Conservation (phyloP, 2,329 filamentous ascomycete species). For the Tolypocladium cylindrosporum region DNA sequence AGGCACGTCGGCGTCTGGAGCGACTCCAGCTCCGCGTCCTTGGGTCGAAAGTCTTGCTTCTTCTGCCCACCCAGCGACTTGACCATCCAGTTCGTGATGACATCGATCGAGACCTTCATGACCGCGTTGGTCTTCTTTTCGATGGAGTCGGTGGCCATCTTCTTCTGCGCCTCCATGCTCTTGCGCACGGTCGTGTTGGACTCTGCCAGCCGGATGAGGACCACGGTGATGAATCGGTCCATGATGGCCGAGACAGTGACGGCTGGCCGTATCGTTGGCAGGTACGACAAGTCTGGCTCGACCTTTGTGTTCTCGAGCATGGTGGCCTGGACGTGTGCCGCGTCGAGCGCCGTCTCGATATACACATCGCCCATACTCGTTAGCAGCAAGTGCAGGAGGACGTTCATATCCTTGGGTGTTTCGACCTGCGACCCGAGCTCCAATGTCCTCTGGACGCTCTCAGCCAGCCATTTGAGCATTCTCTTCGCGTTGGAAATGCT, state of each 20-base stretch:
- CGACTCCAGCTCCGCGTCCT: slow-evolving; percentile 68
- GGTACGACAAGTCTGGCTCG: slow-evolving; percentile 80
- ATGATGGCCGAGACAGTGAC: slow-evolving; percentile 89
- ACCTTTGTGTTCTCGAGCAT: slow-evolving; percentile 69
- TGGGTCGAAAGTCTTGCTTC: slow-evolving; percentile 84
- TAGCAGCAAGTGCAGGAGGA: slow-evolving; percentile 73
- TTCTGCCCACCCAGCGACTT: slow-evolving; percentile 68
- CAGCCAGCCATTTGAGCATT: slow-evolving; percentile 96
- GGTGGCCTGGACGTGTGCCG: slow-evolving; percentile 62
- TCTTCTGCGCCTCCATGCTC: slow-evolving; percentile 78
- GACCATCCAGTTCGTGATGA: slow-evolving; percentile 64
- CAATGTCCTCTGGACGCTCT: slow-evolving; percentile 82
- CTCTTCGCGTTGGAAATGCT: slow-evolving; percentile 85
- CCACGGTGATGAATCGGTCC: slow-evolving; percentile 81
- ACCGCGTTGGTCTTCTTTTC: slow-evolving; percentile 70
- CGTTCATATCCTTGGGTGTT: slow-evolving; percentile 86
- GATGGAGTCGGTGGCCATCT: slow-evolving; percentile 61
- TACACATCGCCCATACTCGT: slow-evolving; percentile 81
- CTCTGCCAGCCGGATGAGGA: slow-evolving; percentile 81
- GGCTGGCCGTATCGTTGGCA: slow-evolving; percentile 67
- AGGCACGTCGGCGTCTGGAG: slow-evolving; percentile 82
- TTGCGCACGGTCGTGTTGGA: slow-evolving; percentile 83
- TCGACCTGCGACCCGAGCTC: slow-evolving; percentile 83
- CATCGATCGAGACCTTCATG: slow-evolving; percentile 49
- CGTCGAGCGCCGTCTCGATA: slow-evolving; percentile 56